These are phyloP conservation scores for Claviceps digitariae DNA, from an alignment of 2,329 filamentous ascomycete genomes.

Conservation along the genomic window DNA sequence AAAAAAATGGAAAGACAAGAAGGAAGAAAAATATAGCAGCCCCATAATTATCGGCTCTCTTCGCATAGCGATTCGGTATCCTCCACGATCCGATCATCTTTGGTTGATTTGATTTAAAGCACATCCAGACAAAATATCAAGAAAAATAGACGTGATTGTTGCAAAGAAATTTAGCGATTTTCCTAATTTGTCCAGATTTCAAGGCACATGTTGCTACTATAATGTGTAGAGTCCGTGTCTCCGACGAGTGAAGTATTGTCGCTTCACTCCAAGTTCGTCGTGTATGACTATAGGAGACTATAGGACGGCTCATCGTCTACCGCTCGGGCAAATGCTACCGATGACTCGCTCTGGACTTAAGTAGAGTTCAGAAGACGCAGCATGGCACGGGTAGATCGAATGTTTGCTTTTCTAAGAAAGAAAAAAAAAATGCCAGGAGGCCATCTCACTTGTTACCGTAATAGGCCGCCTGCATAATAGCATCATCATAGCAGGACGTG, in stretches of 20 bases:
- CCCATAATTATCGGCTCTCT: constrained; percentile 14
- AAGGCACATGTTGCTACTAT: background rate
- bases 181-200: background rate
- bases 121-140: background rate
- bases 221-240: background rate
- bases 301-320: background rate
- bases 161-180: background rate
- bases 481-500: constrained; percentile 21
- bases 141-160: constrained; percentile 1
- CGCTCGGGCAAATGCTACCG: background rate
- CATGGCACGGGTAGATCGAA: background rate
- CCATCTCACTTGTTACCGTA: constrained; percentile 13
- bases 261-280: background rate
- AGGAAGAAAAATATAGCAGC: constrained; percentile 6
- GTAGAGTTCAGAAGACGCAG: background rate
- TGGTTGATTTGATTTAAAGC: constrained; percentile 1
- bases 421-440: background rate
- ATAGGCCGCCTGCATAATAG: constrained; percentile 21
- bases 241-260: background rate
- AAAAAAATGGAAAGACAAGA: constrained; percentile 8
- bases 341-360: background rate
- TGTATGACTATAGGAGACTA: background rate
- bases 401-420: background rate
- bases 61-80: constrained; percentile 25
- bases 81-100: constrained; percentile 24